phyloP scores from a whole-genome alignment of 768 basidiomycete genomes.

The Boletus bicolor region DNA sequence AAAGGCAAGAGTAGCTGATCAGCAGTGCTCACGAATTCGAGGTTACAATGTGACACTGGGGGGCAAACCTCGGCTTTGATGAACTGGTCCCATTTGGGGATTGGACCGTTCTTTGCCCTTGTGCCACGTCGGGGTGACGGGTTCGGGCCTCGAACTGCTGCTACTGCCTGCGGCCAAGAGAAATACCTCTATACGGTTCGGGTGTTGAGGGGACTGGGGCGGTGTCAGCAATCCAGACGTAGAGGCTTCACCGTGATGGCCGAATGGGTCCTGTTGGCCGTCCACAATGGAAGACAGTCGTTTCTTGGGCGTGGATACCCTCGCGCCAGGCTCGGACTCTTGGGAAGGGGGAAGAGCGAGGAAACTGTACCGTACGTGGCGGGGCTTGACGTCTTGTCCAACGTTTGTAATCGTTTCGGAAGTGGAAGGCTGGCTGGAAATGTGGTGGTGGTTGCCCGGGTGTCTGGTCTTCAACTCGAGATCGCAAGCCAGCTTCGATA shows the following conservation, averaged over 20 bases:
- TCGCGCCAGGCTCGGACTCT: constrained; percentile 1
- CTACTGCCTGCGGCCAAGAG: neutral
- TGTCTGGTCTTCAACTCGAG: neutral
- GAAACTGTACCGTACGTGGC: constrained; percentile 14
- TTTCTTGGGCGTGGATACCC: constrained; percentile 18
- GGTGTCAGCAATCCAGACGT: constrained; percentile 18
- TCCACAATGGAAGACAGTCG: neutral
- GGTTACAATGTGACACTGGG: too few species aligned
- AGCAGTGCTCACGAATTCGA: too few species aligned
- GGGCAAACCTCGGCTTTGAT: too few species aligned
- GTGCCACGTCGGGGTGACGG: constrained; percentile 19
- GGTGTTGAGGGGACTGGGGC: constrained; percentile 11
- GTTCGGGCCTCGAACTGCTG: neutral
- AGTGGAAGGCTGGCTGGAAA: neutral
- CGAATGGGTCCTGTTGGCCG: neutral
- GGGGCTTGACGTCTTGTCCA: neutral
- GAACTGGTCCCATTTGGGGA: too few species aligned
- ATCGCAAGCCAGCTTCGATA: constrained; percentile 15
- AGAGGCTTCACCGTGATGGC: neutral
- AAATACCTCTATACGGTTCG: neutral
- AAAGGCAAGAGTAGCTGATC: too few species aligned
- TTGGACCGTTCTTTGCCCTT: constrained; percentile 21
- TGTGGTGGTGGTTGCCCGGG: neutral
- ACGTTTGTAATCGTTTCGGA: neutral
- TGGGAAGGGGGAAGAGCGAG: constrained; percentile 18